phyloP scores from a whole-genome alignment of 1,139 yeast species.

The Debaryomyces fabryi region DNA sequence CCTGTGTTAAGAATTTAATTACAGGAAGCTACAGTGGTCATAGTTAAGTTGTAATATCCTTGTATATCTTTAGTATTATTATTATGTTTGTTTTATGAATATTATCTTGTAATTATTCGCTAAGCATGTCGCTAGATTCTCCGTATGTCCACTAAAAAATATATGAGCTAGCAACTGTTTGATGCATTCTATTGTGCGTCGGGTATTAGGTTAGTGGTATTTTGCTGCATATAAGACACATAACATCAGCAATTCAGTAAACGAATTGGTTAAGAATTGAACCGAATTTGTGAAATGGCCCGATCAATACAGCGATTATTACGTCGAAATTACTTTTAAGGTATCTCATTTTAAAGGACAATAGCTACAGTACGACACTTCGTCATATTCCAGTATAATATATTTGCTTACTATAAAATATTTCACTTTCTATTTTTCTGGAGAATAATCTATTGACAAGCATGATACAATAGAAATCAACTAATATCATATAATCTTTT shows the following conservation, averaged over 20 bases:
- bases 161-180: neutral
- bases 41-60: conserved; percentile 4
- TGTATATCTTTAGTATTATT: neutral
- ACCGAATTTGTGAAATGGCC: neutral
- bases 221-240: neutral
- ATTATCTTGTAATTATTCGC: neutral
- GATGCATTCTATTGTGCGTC: neutral
- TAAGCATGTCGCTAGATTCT: neutral
- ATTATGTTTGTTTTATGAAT: neutral
- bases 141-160: neutral
- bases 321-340: neutral
- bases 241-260: neutral
- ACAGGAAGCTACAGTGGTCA: conserved; percentile 44
- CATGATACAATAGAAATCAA: too few species aligned
- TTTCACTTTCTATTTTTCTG: neutral
- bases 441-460: too few species aligned
- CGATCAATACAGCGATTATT: neutral
- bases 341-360: neutral
- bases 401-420: neutral
- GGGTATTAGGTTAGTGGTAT: neutral
- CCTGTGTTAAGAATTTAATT: conserved; percentile 36
- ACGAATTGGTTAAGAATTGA: neutral
- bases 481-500: too few species aligned
- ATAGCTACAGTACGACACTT: neutral
- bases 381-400: neutral